These are phyloP conservation scores for Collybia mongolica DNA, from an alignment of 768 basidiomycete species.

Conservation along the genomic window DNA sequence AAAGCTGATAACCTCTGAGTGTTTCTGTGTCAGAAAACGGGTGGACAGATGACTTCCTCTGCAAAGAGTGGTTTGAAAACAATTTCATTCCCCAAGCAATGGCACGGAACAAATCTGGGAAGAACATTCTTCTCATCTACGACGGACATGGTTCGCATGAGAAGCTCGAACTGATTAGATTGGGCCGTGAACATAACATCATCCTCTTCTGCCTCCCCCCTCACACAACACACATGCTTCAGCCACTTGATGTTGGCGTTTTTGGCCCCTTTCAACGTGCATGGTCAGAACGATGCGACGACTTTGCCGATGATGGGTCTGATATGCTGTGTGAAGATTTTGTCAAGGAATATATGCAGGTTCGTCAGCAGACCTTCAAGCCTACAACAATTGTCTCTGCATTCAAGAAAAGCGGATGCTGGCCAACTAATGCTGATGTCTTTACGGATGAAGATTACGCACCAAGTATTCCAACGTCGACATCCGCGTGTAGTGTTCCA, in stretches of 20 bases:
- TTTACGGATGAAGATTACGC: neutral
- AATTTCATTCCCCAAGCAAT: constrained; percentile 35
- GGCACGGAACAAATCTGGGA: constrained; percentile 19
- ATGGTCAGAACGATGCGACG: constrained; percentile 26
- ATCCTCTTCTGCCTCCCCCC: constrained; percentile 34
- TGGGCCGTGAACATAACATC: constrained; percentile 28
- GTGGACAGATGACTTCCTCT: constrained; percentile 38
- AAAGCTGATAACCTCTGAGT: constrained; percentile 16
- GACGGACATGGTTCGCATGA: constrained; percentile 46
- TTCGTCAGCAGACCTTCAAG: neutral
- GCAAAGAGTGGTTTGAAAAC: constrained; percentile 35
- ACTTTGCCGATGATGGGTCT: constrained; percentile 1
- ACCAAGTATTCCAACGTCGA: neutral
- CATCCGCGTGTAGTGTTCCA: neutral
- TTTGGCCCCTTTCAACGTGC: constrained; percentile 31
- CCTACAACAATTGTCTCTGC: neutral
- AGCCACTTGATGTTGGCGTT: constrained; percentile 44
- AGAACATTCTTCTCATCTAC: constrained; percentile 36
- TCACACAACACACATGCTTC: constrained; percentile 40
- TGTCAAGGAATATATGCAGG: constrained; percentile 4
- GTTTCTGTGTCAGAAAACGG: constrained; percentile 34
- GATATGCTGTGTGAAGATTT: constrained; percentile 3
- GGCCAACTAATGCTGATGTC: neutral
- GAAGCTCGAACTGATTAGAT: constrained; percentile 17
- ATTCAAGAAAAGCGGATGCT: constrained; percentile 2